Evolutionary conservation across 441 rosid genomes (phyloP), one percentile per base, ranked within the genome.

Genomic region (Aquilaria agallochum): DNA sequence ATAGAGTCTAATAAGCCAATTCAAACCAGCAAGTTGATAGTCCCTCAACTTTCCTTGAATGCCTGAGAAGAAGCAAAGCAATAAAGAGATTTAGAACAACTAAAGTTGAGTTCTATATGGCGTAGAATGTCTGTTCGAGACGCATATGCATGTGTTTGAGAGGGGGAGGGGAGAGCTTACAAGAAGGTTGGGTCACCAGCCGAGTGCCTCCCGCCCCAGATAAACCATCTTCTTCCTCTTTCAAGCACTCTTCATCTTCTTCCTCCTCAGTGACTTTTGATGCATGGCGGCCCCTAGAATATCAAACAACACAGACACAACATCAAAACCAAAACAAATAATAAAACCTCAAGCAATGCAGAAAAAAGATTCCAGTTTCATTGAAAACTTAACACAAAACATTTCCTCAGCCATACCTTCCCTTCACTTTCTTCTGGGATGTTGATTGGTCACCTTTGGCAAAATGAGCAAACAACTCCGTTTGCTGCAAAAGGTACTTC

Each of bases 21-120:
- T 95, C 62, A 95, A 70, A 54, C 99, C 98, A 67, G 96, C 99
- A 78, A 95, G 85, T 62, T 95, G 99, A 74, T 95, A 95, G 77
- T 95, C 99, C 84, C 99, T 88, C 87, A 95, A 73, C 79, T 90
- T 95, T 53, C 99, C 99, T 70, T 88, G 93, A 72, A 95, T 92
- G 78, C 98, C 99, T 95, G 76, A 55, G 69, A 45, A 66, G 65
- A 59, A 20, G 14, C 51, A 58, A 63, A 6, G 45, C 52, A 56
- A 12, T 34, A 9, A 20, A 20, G 14, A 56, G 48, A 14, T 11
- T 14, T 49, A 13, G 9, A 48, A 33, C 36, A 54, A 27, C 9
- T 31, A 9, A 54, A 54, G 6, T 54, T 9, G n/a, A 48, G 1
- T 4, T 11, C 51, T 48, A 48, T 2, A 48, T 48, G 13, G 51